Evolutionary conservation across 2,329 filamentous ascomycete species (phyloP), one percentile per base, ranked within the genome.

Genomic region (Arthrobotrys sinensis): DNA sequence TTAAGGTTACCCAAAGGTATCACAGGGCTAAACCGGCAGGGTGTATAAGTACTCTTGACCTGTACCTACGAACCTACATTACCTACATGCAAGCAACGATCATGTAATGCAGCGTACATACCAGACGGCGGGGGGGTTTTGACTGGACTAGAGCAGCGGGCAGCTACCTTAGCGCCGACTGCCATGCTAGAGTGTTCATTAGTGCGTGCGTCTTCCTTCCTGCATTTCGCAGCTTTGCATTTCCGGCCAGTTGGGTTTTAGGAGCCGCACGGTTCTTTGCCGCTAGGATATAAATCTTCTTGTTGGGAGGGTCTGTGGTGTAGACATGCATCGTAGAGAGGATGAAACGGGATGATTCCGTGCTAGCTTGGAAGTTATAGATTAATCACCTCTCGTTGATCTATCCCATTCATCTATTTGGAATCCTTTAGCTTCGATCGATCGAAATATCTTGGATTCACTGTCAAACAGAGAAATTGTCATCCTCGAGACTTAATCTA

Each of bases 181-280:
- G 32, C 34, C 12, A 11, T 57, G 16, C 52, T 36, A 53, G 36
- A 53, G 14, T 12, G 16, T 5, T 52, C 2, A 12, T 14, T 28
- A 28, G 46, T 36, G 11, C 32, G n/a, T 57, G 52, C 52, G 34
- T 36, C 50, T 53, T 53, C 48, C 14, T 14, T 53, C 45, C 45
- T 21, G 19, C 7, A 48, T 48, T 24, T 21, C 19, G n/a, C 40
- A n/a, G 4, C 40, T 10, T 36, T 53, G 12, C 50, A 53, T 57
- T 57, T 36, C 6, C 52, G 5, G 34, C 34, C 52, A 16, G n/a
- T n/a, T 21, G 52, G 34, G 52, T 14, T 57, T 57, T 57, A 40
- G 52, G 52, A 57, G 52, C 52, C 52, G 52, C 52, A 57, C 52
- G 34, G 52, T 57, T 57, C 52, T 21, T 57, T 40, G 34, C 52